phyloP scores from a whole-genome alignment of 2,329 filamentous ascomycete genomes.

The Ceratocystis huliohia region DNA sequence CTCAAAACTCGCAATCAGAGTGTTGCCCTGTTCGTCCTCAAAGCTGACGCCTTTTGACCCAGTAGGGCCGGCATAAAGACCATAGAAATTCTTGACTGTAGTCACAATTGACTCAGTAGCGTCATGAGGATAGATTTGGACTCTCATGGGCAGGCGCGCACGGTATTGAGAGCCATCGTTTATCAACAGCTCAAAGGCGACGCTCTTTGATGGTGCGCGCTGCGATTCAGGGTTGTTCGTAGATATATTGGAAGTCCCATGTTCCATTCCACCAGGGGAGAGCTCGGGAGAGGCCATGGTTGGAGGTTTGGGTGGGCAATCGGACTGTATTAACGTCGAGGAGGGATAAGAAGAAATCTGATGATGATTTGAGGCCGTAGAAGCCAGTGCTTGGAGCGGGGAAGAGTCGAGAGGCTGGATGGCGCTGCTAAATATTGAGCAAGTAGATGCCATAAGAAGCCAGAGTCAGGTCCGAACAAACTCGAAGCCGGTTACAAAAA shows the following conservation, averaged over 20 bases:
- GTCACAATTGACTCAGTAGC: constrained; percentile 95
- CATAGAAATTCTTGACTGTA: constrained; percentile 98
- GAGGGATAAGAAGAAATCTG: constrained; percentile 4
- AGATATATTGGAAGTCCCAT: constrained; percentile 10
- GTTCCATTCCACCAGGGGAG: constrained; percentile 13
- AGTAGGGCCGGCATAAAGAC: constrained; percentile 64
- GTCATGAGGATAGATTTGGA: constrained; percentile 90
- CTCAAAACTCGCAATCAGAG: constrained; percentile 88
- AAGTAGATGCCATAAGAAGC: constrained; percentile 19
- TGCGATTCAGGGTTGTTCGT: constrained; percentile 12
- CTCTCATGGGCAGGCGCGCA: constrained; percentile 69
- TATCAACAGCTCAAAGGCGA: constrained; percentile 66
- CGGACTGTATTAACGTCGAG: background rate
- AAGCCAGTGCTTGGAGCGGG: constrained; percentile 16
- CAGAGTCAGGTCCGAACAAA: constrained; percentile 4
- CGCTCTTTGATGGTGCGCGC: constrained; percentile 44
- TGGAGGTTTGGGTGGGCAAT: background rate
- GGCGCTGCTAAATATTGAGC: constrained; percentile 13
- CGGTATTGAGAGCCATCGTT: constrained; percentile 54
- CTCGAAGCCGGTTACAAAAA: background rate
- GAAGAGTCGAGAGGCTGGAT: constrained; percentile 15
- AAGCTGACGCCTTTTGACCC: constrained; percentile 80
- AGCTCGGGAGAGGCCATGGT: constrained; percentile 19
- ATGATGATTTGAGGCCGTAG: constrained; percentile 12
- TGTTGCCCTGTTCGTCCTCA: constrained; percentile 78